These are phyloP conservation scores for Vachellia pachyceras DNA, from an alignment of 306 rosid species.

Conservation along the genomic window DNA sequence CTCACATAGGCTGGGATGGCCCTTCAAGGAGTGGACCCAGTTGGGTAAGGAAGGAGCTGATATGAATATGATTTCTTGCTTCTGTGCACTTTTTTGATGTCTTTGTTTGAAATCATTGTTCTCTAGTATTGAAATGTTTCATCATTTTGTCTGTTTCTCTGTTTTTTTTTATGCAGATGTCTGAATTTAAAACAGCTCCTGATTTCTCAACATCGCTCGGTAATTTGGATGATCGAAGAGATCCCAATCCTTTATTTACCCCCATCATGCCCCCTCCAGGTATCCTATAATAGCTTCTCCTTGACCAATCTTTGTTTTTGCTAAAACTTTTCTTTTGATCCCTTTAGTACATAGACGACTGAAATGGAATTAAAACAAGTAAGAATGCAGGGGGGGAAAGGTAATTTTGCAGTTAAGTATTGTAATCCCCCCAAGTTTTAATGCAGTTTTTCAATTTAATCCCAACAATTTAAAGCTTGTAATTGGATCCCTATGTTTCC, in stretches of 20 bases:
- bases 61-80: slow-evolving; percentile 13
- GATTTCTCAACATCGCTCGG: slow-evolving; percentile 71
- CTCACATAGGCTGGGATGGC: slow-evolving; percentile 85
- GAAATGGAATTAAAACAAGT: neutral
- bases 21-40: slow-evolving; percentile 68
- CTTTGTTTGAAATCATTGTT: slow-evolving; percentile 29
- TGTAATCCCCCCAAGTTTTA: neutral
- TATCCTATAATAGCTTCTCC: slow-evolving; percentile 34
- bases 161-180: slow-evolving; percentile 62
- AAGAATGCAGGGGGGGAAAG: neutral
- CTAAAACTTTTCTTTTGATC: neutral
- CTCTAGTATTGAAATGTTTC: slow-evolving; percentile 12
- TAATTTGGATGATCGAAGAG: slow-evolving; percentile 59
- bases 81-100: neutral
- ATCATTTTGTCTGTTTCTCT: slow-evolving; percentile 32
- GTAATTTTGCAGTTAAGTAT: neutral
- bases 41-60: slow-evolving; percentile 63
- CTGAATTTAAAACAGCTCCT: slow-evolving; percentile 63
- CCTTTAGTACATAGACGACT: neutral
- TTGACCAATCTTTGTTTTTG: slow-evolving; percentile 18
- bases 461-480: neutral
- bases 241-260: slow-evolving; percentile 58
- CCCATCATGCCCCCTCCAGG: slow-evolving; percentile 76
- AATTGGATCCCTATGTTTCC: neutral
- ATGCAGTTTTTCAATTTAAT: neutral